Evolutionary conservation across 805 yeast genomes (phyloP), one percentile per base, ranked within the genome.

Genomic region (Lipomyces orientalis): DNA sequence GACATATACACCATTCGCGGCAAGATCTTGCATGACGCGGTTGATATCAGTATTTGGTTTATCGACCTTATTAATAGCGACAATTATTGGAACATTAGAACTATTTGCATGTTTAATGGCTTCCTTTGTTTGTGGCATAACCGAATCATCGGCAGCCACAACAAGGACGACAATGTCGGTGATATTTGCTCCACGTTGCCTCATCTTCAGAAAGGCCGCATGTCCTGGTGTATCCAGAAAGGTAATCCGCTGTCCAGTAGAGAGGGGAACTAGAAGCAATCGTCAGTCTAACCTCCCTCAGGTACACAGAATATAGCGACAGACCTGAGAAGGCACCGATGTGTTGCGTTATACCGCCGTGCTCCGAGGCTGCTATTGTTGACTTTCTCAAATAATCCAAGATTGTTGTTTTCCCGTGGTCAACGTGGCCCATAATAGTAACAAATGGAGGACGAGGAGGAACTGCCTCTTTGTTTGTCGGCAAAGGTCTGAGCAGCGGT

Each of bases 341-440:
- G 77, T 93, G 98, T 78, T 95, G 99, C 0, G 99, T 95, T 61
- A 95, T 95, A 22, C 99, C 98, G 64, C 99, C 99, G 77, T 88
- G 90, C 76, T 95, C 99, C 54, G 88, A 85, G 37, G 87, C 86
- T 0, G 89, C 98, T 7, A 95, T 87, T 0, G 93, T 86, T 0
- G 97, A 90, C 72, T 91, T 92, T 57, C 98, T 83, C 74, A 95
- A 81, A 75, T 87, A 86, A 77, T 95, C 99, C 64, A 95, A 83
- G 68, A 95, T 88, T 0, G 99, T 94, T 1, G 99, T 95, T 77
- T 95, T 95, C 1, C 99, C 99, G 76, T 95, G 99, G 78, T 95
- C 99, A 37, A 95, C 99, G 78, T 95, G 99, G 1, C 99, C 99
- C 98, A 95, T 95, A 62, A 95, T 91, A 0, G 99, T 93, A 4